Evolutionary conservation across 331 rosid species (phyloP), one percentile per base, ranked within the genome.

Genomic region (Dryas integrifolia): DNA sequence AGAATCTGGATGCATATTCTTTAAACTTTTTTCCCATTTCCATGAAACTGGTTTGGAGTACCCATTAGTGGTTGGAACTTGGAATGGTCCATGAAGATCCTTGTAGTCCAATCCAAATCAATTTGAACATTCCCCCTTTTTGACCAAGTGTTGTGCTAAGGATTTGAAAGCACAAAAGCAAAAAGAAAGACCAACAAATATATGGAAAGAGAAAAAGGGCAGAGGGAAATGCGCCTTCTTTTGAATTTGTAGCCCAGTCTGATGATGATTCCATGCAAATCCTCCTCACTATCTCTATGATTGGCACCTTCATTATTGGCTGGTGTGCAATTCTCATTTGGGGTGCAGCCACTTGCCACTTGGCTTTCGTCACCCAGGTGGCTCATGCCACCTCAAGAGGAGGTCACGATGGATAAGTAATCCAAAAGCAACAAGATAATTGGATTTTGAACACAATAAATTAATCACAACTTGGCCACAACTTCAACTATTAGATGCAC

Each of bases 261-360:
- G 9, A 44, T 44, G 9, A 40, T 59, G 50, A 52, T 80, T 70
- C 55, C 40, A 30, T 5, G 14, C 4, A 30, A 8, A 24, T 59
- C 66, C 46, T 21, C 58, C 49, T 77, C 76, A 44, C 46, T 81
- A 59, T 62, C 24, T 40, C 21, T 65, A 51, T 72, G 45, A 67
- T 70, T 67, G 83, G 64, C 50, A 46, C 75, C 67, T 65, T 82
- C 77, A 50, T 82, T 75, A 61, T 83, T 73, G 65, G 44, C 57
- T 67, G 40, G 67, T 46, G 7, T 61, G 56, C 14, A 67, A 35
- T 59, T 57, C 71, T 61, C 45, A 62, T 35, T 3, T 50, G 80
- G 86, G 83, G 86, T 67, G 58, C 50, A 69, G 73, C 85, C 89
- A 81, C 83, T 73, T 87, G 86, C 85, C 89, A 81, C 83, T 73